Conservation (phyloP, 768 basidiomycete species). For the Antrodiella citrinella region DNA sequence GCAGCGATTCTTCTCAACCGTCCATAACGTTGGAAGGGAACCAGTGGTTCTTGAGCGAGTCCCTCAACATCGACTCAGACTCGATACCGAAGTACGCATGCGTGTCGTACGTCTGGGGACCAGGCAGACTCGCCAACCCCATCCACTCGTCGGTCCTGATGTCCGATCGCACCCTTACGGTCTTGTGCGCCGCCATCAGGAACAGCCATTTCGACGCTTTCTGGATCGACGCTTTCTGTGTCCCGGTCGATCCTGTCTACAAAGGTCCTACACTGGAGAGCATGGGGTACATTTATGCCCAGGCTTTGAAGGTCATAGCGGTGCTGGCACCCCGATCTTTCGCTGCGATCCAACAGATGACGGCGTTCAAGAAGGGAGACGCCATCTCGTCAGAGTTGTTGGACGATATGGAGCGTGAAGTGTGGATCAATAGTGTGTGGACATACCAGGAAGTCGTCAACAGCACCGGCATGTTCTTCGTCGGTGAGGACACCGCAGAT, state of each 20-base stretch:
- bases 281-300: conserved; percentile 13
- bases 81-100: conserved; percentile 8
- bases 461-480: conserved; percentile 6
- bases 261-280: conserved; percentile 13
- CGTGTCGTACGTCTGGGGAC: conserved; percentile 18
- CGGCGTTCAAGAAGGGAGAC: neutral
- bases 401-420: conserved; percentile 13
- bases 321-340: conserved; percentile 9
- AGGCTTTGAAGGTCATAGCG: conserved; percentile 9
- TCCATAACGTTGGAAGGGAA: conserved; percentile 4
- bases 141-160: conserved; percentile 10
- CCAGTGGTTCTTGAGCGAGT: conserved; percentile 9
- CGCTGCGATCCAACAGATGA: conserved; percentile 11
- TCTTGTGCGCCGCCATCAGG: conserved; percentile 8
- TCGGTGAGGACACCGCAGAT: conserved; percentile 2
- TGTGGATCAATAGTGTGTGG: conserved; percentile 16
- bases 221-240: conserved; percentile 14
- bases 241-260: conserved; percentile 9
- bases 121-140: conserved; percentile 6
- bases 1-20: neutral
- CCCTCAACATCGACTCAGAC: conserved; percentile 7
- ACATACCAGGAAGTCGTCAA: conserved; percentile 16
- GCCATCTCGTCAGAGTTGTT: conserved; percentile 2
- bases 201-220: conserved; percentile 5
- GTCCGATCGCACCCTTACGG: conserved; percentile 13